Base-by-base conservation (phyloP, 2,329 filamentous ascomycete species). In the Fusarium pilosicola region DNA sequence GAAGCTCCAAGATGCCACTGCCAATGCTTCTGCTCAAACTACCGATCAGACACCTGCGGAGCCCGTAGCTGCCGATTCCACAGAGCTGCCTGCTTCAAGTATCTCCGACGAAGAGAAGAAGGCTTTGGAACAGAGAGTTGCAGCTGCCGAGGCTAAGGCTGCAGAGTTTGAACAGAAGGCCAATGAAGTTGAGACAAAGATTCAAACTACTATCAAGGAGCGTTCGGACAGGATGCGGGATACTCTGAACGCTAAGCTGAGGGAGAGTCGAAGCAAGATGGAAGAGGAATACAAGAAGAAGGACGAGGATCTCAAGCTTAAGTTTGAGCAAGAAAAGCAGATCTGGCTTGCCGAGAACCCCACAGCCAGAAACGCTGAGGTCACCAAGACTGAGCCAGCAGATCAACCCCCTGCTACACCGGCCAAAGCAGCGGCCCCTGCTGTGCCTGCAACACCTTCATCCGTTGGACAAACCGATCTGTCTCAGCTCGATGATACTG, bases 141-240 rank as follows among this genome's bases (percentile, higher is more conserved):
- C 89, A 32, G 83, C 83, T 26, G 87, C 91, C 4, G 89, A 93
- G 79, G 85, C 89, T 34, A 89, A 87, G 78, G 89, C 92, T 14
- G 85, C 87, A 7, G 91, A 92, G 74, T 88, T 89, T 52, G 91
- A 94, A 78, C 84, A 86, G 20, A 92, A 91, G 80, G 88, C 85
- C 3, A 87, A 88, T 61, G 89, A 91, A 68, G 84, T 92, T 22
- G 93, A 95, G 78, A 88, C 89, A 36, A 87, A 86, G 62, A 87
- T 90, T 51, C 85, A 89, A 63, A 84, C 83, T 41, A 90, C 88
- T 17, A 86, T 93, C 67, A 93, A 93, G 76, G 85, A 87, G 59
- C 88, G 91, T 49, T 91, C 90, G 3, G 89, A 93, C 48, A 89
- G 88, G 79, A 93, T 94, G 91, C 92, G 91, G 77, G 86, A 88